Evolutionary conservation across 1,139 yeast genomes (phyloP).

Genomic region (Lodderomyces metapsilosis): DNA sequence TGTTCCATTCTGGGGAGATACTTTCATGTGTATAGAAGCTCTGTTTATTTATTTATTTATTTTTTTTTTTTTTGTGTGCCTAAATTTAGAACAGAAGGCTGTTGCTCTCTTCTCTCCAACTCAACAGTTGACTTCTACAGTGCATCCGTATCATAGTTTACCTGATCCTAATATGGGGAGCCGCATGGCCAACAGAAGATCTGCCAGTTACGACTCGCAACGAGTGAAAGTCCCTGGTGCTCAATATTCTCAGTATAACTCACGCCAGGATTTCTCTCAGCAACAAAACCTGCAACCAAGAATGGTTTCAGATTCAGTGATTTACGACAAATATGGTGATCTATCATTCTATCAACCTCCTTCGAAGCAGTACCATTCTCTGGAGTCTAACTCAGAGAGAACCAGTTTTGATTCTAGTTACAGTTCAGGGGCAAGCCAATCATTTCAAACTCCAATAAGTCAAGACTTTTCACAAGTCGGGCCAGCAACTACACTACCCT

Average conservation of each 20-base stretch:
- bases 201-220: constrained; percentile 31
- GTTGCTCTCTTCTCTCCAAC: not conserved
- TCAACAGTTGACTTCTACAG: not conserved
- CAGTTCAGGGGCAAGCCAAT: constrained; percentile 1
- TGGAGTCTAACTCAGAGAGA: not conserved
- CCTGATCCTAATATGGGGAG: constrained; percentile 7
- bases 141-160: constrained; percentile 8
- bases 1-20: constrained; percentile 1
- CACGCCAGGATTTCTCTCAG: constrained; percentile 4
- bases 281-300: constrained; percentile 9
- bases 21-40: not conserved
- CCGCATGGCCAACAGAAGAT: constrained; percentile 19
- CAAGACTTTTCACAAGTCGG: not conserved
- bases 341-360: constrained; percentile 4
- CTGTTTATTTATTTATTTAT: not conserved
- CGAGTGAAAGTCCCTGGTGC: constrained; percentile 21
- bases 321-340: constrained; percentile 8
- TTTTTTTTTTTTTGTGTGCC: not conserved
- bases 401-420: not conserved
- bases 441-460: not conserved
- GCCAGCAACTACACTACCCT: not conserved
- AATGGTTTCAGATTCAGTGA: constrained; percentile 19
- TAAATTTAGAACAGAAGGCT: constrained; percentile 1
- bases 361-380: constrained; percentile 4
- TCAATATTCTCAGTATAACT: not conserved